Evolutionary conservation across 1,284 basidiomycete species (phyloP), one percentile per base, ranked within the genome.

Genomic region (Trametes polyzona): DNA sequence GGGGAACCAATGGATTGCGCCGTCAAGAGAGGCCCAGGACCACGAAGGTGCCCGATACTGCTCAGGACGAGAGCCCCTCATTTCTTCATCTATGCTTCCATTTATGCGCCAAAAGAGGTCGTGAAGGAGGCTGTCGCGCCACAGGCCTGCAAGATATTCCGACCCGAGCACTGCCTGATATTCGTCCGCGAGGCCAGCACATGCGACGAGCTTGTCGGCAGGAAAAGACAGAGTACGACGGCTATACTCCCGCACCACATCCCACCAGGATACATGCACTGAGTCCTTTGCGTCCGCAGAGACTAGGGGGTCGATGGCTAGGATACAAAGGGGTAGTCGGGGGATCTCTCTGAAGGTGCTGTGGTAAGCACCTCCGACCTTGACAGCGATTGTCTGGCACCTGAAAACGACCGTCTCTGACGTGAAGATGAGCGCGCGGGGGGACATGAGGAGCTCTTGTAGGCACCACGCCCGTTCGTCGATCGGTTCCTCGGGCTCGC

Each of bases 121-220:
- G 10, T 49, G 40, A 16, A 56, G 26, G 26, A 62, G 51, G 1
- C 47, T 44, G 16, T 29, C 17, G 4, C 37, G 37, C 37, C 37
- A 40, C 19, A 40, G 19, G 23, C 37, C 37, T 10, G 19, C 61
- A n/a, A 62, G 61, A 40, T 59, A 62, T 19, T 59, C 61, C 14
- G 55, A 44, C 33, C 46, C 35, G 54, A 50, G 50, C 21, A 44
- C 41, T 17, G 51, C 51, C 5, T 52, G 33, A 57, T 59, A 62
- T 8, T 51, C 39, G 51, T 57, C 57, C 10, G 61, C 61, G 51
- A 62, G 40, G 2, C 47, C 51, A 7, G 57, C 57, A 40, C 56
- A 55, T 39, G 61, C 61, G 26, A 59, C 26, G 26, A 62, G 55
- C 43, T 62, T 62, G 61, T 62, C 61, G 2, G 21, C 47, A 3